Evolutionary conservation across 2,329 filamentous ascomycete genomes (phyloP), one percentile per base, ranked within the genome.

Genomic region (Periconia macrospinosa): DNA sequence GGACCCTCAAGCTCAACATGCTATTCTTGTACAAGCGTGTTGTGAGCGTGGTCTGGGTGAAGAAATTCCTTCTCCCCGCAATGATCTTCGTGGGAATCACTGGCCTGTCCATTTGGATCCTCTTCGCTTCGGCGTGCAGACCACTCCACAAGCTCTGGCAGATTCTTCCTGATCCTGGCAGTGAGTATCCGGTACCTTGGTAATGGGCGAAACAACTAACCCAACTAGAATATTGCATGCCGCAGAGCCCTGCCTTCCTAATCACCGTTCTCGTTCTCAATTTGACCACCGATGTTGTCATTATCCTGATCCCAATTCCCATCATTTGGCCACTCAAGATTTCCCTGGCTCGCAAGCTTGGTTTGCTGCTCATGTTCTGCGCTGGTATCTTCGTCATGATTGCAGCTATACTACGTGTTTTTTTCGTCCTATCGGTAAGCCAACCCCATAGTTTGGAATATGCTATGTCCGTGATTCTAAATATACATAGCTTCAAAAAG

Each of bases 1-100:
- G 75, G 75, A 69, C 61, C 0, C 59, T 78, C 49, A 78, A 76
- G 52, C 61, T 78, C 30, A 75, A 75, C 59, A 76, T 77, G 73
- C 49, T 76, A 17, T 76, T 72, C 53, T 70, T 78, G 15, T 77
- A 75, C 50, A 60, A 63, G 14, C 72, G 74, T 1, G 60, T 77
- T 6, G 70, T 76, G 5, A 63, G 60, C 3, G 68, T 70, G 0
- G 51, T 76, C 0, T 73, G 69, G 67, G 69, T 72, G 0, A 65
- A 75, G 48, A 72, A 64, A 17, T 68, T 74, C 23, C 66, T 78
- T n/a, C 57, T 62, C 15, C 74, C n/a, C n/a, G n/a, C n/a, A n/a
- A n/a, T n/a, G n/a, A n/a, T n/a, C 74, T 0, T 75, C 2, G 67
- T 76, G 1, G 44, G 54, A 0, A 27, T 51, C 2, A 73, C 70